These are phyloP conservation scores for Aurinia saxatilis DNA, from an alignment of 345 rosid genomes.

Conservation along the genomic window DNA sequence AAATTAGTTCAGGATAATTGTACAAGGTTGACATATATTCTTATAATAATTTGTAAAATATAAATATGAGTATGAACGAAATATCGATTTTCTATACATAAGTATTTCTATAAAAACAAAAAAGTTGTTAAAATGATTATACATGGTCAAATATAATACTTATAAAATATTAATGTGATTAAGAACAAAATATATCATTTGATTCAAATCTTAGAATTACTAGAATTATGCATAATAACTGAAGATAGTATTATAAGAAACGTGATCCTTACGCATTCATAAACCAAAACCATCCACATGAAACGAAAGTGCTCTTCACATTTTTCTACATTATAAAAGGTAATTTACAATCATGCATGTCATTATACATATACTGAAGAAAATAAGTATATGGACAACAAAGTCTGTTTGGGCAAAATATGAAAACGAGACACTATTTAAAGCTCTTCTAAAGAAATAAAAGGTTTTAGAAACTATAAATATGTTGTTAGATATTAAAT, in stretches of 20 bases:
- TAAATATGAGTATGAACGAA: background rate
- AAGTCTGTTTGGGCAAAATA: constrained; percentile 9
- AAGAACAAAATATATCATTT: background rate
- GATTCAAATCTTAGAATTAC: background rate
- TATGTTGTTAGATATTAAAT: constrained; percentile 15
- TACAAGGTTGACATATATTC: no score
- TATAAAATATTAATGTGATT: no score
- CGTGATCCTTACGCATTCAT: background rate
- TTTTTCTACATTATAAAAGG: constrained; percentile 3
- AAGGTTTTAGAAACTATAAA: background rate
- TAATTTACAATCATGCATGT: background rate
- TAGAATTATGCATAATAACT: background rate
- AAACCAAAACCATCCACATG: constrained; percentile 17
- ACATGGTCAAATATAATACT: no score
- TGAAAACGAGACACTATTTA: background rate
- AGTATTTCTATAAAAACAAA: no score
- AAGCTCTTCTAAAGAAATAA: background rate
- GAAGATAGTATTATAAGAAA: background rate
- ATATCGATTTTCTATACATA: no score
- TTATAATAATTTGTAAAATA: no score
- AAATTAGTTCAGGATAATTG: background rate
- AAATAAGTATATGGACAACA: constrained; percentile 1
- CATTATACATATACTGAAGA: background rate
- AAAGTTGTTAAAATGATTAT: no score
- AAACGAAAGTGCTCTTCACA: constrained; percentile 17